Base-by-base conservation (phyloP, 1,139 yeast genomes). In the Geotrichum reessii region DNA sequence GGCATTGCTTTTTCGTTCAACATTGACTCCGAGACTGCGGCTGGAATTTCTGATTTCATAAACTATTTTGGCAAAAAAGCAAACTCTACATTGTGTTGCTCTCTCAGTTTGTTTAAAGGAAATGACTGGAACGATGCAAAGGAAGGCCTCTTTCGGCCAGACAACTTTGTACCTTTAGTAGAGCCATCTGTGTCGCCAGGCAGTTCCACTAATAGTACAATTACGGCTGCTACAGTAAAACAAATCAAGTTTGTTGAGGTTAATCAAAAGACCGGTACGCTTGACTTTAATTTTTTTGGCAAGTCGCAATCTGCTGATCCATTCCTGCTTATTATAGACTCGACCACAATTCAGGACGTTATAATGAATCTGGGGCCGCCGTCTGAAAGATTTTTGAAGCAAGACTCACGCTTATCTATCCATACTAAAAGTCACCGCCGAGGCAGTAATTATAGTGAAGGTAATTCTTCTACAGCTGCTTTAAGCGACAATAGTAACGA, bases 281-380 rank as follows among this genome's bases (percentile, higher is more conserved):
- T 63, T 21, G 24, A 49, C 14, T 44, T 66, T 28, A 12, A 53
- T n/a, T 67, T 67, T 52, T 27, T 52, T 14, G 37, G 55, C 14
- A 68, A 67, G 47, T 65, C 67, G 3, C 40, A 58, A 3, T 55
- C 53, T 5, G n/a, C 60, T 19, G 48, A 52, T 14, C 51, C 56
- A 1, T 64, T 58, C 47, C 54, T 49, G 7, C 58, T 65, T 37
- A 37, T 46, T n/a, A 48, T 66, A 40, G 60, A 62, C 27, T 31
- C 50, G 21, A 65, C 69, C 11, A 67, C 67, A 2, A 67, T 70
- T 64, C 72, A 69, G 60, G 69, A 68, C 48, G 58, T 70, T 9
- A 63, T 71, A 19, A 67, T 68, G 69, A 61, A 53, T 1, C 59
- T 71, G 37, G 74, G 74, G 5, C 70, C 73, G 5, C 74, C 74